These are phyloP conservation scores for Pestalotiopsis sp. DNA, from an alignment of 2,329 filamentous ascomycete genomes.

Conservation along the genomic window DNA sequence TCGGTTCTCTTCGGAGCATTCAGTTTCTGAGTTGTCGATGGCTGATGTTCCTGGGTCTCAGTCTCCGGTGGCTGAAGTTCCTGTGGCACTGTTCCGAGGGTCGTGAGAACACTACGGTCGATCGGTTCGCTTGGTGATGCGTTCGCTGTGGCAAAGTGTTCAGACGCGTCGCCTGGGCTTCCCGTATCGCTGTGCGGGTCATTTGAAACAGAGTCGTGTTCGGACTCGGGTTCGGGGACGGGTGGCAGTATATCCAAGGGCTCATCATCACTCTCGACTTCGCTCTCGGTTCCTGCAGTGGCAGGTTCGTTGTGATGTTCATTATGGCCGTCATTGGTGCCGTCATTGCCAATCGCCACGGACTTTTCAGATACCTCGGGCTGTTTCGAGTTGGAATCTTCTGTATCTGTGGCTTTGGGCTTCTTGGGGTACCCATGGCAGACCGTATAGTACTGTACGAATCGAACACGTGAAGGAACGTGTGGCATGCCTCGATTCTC, in stretches of 20 bases:
- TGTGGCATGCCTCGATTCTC: constrained; percentile 34
- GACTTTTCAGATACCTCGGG: constrained; percentile 6
- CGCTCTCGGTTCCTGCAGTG: constrained; percentile 47
- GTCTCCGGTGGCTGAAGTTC: no score
- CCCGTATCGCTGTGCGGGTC: constrained; percentile 17
- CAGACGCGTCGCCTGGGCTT: constrained; percentile 26
- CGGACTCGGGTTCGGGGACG: constrained; percentile 15
- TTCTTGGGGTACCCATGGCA: constrained; percentile 72
- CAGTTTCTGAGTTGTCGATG: no score
- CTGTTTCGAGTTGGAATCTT: constrained; percentile 4
- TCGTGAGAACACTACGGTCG: no score
- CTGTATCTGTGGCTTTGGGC: constrained; percentile 31
- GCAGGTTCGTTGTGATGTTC: constrained; percentile 17
- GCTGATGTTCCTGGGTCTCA: no score
- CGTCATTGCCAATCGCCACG: constrained; percentile 21
- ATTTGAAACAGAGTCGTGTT: constrained; percentile 16
- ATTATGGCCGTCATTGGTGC: constrained; percentile 7
- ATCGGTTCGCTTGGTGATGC: not conserved
- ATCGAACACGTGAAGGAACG: constrained; percentile 63
- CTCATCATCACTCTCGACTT: constrained; percentile 41
- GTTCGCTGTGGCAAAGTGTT: constrained; percentile 19
- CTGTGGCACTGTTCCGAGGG: no score
- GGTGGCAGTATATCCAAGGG: constrained; percentile 7
- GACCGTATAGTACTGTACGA: constrained; percentile 90
- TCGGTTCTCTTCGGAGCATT: not conserved